A percentile compares a stretch with the other conserved stretches of the same genome.
These are phyloP conservation scores for Tetrapyrgos nigripes DNA, from an alignment of 1,284 basidiomycete species.

Conservation along the genomic window DNA sequence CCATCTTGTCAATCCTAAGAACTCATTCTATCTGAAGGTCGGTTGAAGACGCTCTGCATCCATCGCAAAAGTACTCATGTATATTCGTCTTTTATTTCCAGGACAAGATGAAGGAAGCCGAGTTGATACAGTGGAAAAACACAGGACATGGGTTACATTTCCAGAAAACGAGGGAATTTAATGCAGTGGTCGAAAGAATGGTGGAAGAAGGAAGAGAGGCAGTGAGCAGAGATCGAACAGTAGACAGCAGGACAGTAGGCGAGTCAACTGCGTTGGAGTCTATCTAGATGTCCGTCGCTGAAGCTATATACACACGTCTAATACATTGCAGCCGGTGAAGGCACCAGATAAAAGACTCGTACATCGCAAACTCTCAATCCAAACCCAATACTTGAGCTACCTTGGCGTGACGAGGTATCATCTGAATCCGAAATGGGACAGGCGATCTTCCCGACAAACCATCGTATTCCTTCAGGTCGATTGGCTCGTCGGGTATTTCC, in stretches of 20 bases:
- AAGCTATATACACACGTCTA: too few species aligned
- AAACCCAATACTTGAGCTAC: neutral
- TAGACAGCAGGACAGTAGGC: too few species aligned
- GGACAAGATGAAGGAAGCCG: conserved; percentile 10
- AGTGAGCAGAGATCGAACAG: too few species aligned
- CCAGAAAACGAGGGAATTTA: conserved; percentile 5
- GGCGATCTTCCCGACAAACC: conserved; percentile 41
- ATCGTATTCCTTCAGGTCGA: conserved; percentile 41
- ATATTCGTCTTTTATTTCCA: too few species aligned
- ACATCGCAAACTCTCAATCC: too few species aligned
- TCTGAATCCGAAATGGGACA: conserved; percentile 33
- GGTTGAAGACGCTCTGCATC: too few species aligned
- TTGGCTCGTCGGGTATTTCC: conserved; percentile 35
- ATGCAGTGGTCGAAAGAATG: conserved; percentile 8
- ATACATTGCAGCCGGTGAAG: too few species aligned
- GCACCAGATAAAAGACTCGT: too few species aligned
- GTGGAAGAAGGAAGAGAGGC: conserved; percentile 9
- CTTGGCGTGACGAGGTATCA: conserved; percentile 25
- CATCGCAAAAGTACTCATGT: too few species aligned
- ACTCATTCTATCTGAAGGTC: conserved; percentile 10
- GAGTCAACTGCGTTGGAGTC: too few species aligned
- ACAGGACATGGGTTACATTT: conserved; percentile 12
- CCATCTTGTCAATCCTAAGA: neutral
- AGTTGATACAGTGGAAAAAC: conserved; percentile 7
- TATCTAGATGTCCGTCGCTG: too few species aligned